Conservation (phyloP, 768 basidiomycete genomes). For the Lactifluus echinatus region DNA sequence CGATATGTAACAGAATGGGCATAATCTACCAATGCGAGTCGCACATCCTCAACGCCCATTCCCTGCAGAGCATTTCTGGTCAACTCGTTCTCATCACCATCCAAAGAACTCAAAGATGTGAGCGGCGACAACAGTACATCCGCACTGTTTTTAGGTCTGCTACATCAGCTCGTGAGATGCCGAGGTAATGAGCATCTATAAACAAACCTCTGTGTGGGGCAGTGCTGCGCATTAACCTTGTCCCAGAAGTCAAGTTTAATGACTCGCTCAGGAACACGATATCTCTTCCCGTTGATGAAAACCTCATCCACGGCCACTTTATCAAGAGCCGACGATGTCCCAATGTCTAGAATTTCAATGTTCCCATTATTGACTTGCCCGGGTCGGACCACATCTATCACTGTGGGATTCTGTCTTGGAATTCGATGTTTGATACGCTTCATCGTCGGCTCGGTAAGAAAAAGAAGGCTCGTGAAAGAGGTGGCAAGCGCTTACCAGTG, state of each 20-base stretch:
- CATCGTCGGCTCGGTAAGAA: slow-evolving; percentile 14
- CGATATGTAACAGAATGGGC: background rate
- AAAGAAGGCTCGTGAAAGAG: slow-evolving; percentile 4
- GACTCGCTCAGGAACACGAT: slow-evolving; percentile 86
- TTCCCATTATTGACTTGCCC: slow-evolving; percentile 85
- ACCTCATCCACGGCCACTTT: slow-evolving; percentile 71
- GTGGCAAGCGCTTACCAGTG: slow-evolving; percentile 48
- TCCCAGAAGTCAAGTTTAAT: slow-evolving; percentile 96
- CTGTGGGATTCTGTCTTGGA: slow-evolving; percentile 56
- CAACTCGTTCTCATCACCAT: slow-evolving; percentile 14
- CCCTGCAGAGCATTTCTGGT: slow-evolving; percentile 1
- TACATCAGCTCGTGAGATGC: background rate
- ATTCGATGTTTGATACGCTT: slow-evolving; percentile 76
- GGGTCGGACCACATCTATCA: slow-evolving; percentile 68
- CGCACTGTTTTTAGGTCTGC: slow-evolving; percentile 9
- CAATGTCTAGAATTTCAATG: slow-evolving; percentile 74
- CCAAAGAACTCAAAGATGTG: slow-evolving; percentile 23
- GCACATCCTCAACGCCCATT: slow-evolving; percentile 18
- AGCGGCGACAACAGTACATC: slow-evolving; percentile 25
- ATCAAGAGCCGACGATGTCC: slow-evolving; percentile 36
- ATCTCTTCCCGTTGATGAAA: slow-evolving; percentile 79
- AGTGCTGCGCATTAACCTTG: slow-evolving; percentile 37
- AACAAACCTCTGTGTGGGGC: slow-evolving; percentile 12
- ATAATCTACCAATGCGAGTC: slow-evolving; percentile 16
- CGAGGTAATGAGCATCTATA: background rate